These are phyloP conservation scores for Corynespora cassiicola DNA, from an alignment of 2,329 filamentous ascomycete genomes.

Conservation along the genomic window DNA sequence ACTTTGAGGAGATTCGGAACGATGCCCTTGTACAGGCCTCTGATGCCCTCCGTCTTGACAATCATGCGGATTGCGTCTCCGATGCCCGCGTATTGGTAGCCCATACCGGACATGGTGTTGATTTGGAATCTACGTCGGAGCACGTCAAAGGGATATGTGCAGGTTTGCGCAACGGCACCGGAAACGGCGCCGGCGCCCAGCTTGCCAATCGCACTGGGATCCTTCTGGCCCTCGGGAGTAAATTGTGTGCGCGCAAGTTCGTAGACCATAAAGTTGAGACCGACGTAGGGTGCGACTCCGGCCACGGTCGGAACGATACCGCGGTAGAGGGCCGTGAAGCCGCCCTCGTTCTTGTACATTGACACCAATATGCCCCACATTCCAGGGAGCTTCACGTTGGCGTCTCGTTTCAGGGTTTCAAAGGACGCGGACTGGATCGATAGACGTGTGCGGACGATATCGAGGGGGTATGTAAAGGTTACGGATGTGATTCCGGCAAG, in stretches of 20 bases:
- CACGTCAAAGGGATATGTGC: conserved; percentile 97
- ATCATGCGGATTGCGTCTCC: conserved; percentile 84
- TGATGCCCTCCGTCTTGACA: conserved; percentile 79
- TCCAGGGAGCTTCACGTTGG: conserved; percentile 71
- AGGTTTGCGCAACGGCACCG: conserved; percentile 95
- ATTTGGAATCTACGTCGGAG: conserved; percentile 94
- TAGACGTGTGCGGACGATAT: conserved; percentile 93
- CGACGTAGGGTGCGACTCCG: conserved; percentile 95
- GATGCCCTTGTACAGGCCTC: conserved; percentile 94
- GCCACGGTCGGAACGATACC: conserved; percentile 94
- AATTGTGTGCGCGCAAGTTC: conserved; percentile 84
- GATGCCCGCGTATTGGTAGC: conserved; percentile 91
- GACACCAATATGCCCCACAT: conserved; percentile 84
- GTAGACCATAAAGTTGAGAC: conserved; percentile 98
- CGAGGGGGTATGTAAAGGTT: conserved; percentile 91
- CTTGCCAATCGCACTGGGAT: conserved; percentile 81
- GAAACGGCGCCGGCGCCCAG: conserved; percentile 89
- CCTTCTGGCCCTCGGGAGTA: conserved; percentile 85
- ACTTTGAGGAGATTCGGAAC: conserved; percentile 96
- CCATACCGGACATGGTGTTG: conserved; percentile 99
- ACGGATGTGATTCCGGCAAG: conserved; percentile 95
- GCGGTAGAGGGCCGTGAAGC: conserved; percentile 83
- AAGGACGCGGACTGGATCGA: conserved; percentile 99
- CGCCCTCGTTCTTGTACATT: conserved; percentile 94
- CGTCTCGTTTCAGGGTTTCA: conserved; percentile 66